Evolutionary conservation across 1,284 basidiomycete genomes (phyloP).

Genomic region (Heterobasidion parviporum): DNA sequence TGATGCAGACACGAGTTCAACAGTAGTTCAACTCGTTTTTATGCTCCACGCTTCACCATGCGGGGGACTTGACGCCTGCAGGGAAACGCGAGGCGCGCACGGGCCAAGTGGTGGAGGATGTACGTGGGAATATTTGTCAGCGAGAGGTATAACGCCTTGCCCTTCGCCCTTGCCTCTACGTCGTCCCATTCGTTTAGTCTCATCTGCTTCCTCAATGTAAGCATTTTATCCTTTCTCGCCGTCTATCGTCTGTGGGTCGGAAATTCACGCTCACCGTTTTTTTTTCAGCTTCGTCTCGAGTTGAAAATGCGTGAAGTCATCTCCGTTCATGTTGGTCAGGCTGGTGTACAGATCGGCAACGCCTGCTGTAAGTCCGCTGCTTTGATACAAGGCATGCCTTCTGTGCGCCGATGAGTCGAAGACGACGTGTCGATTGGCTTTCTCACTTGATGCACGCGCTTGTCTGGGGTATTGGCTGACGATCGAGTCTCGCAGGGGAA

Average conservation of each 20-base stretch:
- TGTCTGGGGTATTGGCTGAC: background rate
- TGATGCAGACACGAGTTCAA: too few relatives aligned
- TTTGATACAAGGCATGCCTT: background rate
- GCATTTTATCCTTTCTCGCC: background rate
- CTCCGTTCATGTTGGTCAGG: conserved; percentile 91
- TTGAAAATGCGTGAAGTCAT: conserved; percentile 83
- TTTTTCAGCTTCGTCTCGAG: conserved; percentile 15
- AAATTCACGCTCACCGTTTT: background rate
- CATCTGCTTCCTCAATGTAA: conserved; percentile 1
- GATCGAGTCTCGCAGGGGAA: conserved; percentile 42
- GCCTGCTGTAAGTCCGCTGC: conserved; percentile 72
- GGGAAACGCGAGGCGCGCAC: background rate
- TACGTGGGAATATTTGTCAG: background rate
- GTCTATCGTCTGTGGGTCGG: background rate
- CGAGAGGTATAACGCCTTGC: conserved; percentile 16
- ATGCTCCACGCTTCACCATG: conserved; percentile 22
- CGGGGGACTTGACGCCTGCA: conserved; percentile 86
- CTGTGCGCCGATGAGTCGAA: background rate
- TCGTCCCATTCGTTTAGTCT: conserved; percentile 8
- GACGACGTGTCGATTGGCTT: conserved; percentile 21
- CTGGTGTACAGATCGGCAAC: conserved; percentile 95
- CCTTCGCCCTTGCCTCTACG: conserved; percentile 25
- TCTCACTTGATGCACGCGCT: conserved; percentile 23
- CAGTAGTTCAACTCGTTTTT: too few relatives aligned
- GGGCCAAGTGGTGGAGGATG: background rate